phyloP scores from a whole-genome alignment of 78 protist species.

The Guillardia theta region DNA sequence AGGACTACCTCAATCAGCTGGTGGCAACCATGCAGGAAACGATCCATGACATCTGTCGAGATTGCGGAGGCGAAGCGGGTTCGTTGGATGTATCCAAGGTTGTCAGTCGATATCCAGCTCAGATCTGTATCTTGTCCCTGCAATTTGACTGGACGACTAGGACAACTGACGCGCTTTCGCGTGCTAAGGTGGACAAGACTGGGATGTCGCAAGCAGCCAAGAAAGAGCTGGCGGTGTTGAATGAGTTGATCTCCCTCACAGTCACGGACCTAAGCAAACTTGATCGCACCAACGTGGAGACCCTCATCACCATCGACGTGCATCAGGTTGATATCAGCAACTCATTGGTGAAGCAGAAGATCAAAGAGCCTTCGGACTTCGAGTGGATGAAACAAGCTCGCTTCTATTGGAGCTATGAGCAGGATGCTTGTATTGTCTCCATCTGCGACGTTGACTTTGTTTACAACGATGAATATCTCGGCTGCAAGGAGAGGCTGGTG shows the following conservation, averaged over 20 bases:
- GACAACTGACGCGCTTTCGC: slow-evolving; percentile 53
- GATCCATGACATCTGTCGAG: slow-evolving; percentile 3
- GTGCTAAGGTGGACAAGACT: not conserved
- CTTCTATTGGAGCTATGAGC: slow-evolving; percentile 73
- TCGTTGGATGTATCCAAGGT: slow-evolving; percentile 35
- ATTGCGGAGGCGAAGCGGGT: not conserved
- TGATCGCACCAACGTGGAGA: slow-evolving; percentile 75
- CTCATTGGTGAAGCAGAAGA: not conserved
- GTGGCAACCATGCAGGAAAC: slow-evolving; percentile 47
- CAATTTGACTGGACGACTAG: slow-evolving; percentile 84
- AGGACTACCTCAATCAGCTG: slow-evolving; percentile 74
- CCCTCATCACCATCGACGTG: slow-evolving; percentile 82
- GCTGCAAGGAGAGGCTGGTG: slow-evolving; percentile 81
- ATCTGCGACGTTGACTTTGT: slow-evolving; percentile 78
- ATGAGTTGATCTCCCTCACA: slow-evolving; percentile 20
- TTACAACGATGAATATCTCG: slow-evolving; percentile 85
- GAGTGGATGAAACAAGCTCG: slow-evolving; percentile 85
- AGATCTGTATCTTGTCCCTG: slow-evolving; percentile 65
- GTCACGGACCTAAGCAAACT: not conserved
- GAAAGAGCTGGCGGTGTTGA: slow-evolving; percentile 19
- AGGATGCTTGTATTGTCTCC: slow-evolving; percentile 41
- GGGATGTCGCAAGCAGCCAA: slow-evolving; percentile 12
- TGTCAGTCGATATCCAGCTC: slow-evolving; percentile 60
- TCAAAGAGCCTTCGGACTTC: slow-evolving; percentile 63
- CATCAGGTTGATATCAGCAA: slow-evolving; percentile 81